Base-by-base conservation (phyloP, 129 eudicot species). In the Centaurea solstitialis region DNA sequence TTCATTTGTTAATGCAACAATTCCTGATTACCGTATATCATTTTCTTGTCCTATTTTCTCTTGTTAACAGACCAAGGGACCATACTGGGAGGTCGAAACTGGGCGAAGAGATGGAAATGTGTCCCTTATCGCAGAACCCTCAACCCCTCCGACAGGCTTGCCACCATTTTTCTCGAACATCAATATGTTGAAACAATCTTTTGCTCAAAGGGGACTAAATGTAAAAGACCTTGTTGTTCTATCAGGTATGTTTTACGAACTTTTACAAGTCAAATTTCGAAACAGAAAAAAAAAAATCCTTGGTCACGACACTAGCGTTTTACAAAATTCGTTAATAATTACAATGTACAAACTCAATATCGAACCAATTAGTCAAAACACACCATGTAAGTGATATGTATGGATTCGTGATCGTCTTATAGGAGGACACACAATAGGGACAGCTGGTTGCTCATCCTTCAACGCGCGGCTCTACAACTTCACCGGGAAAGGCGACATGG, bases 71-170 rank as follows among this genome's bases (percentile, higher is more conserved):
- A 82, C 82, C 2, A 85, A 80, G 15, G 98, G 98, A 43, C 90
- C 91, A 53, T 75, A 7, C 18, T 93, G 93, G 93, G 40, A 74
- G 30, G 96, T 93, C 3, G 92, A 85, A 30, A 87, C 90, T 3
- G 96, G 98, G 26, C 83, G 98, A 83, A 86, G 92, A 83, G 98
- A 93, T 69, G 98, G 98, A 62, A 80, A 26, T 0, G 88, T 90
- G 26, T 93, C 96, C 22, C 11, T 74, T 18, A 3, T 26, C 17
- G 82, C 72, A 10, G 93, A 82, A 38, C 86, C 82, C n/a, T 4
- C 17, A 76, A 28, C 30, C 10, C 82, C 91, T 13, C 38, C 82
- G 10, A 17, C 64, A 4, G 83, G 89, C 28, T 71, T 93, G 70
- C 84, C 85, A 74, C 81, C 90, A n/a, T 90, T 92, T 12, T 66